Conservation (phyloP, 202 grass and related monocot genomes). For the Cymbopogon flexuosus region DNA sequence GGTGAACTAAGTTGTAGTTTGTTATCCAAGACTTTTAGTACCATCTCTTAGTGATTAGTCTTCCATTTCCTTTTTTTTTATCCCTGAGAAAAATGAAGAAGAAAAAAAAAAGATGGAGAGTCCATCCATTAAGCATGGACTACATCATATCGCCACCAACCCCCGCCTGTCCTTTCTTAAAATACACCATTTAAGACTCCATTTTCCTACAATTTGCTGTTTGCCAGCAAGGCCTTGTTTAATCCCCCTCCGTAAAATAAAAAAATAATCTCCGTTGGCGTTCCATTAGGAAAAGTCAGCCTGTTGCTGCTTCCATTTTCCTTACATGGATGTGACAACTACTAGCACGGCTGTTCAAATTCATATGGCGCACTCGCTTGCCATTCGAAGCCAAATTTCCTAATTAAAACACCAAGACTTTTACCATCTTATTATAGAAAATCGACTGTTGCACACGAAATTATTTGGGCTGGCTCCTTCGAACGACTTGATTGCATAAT, state of each 20-base stretch:
- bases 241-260: not conserved
- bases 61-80: not conserved
- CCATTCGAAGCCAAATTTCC: no score
- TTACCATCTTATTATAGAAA: no score
- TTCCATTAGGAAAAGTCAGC: not conserved
- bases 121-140: not conserved
- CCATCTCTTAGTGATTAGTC: not conserved
- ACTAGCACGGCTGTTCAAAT: not conserved
- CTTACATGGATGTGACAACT: not conserved
- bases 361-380: not conserved
- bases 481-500: no score
- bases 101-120: not conserved
- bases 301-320: not conserved
- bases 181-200: not conserved
- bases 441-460: no score
- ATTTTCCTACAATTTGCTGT: not conserved
- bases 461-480: no score
- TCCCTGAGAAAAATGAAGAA: not conserved
- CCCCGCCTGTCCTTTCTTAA: not conserved
- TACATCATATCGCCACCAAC: constrained; percentile 8
- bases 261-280: no score
- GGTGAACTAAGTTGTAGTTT: not conserved
- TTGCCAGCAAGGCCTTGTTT: not conserved
- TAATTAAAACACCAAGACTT: not conserved
- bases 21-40: not conserved